Percentiles rank a stretch among this genome's conserved stretches.
phyloP scores from a whole-genome alignment of 2,329 filamentous ascomycete species.

The Dactylella cylindrospora region DNA sequence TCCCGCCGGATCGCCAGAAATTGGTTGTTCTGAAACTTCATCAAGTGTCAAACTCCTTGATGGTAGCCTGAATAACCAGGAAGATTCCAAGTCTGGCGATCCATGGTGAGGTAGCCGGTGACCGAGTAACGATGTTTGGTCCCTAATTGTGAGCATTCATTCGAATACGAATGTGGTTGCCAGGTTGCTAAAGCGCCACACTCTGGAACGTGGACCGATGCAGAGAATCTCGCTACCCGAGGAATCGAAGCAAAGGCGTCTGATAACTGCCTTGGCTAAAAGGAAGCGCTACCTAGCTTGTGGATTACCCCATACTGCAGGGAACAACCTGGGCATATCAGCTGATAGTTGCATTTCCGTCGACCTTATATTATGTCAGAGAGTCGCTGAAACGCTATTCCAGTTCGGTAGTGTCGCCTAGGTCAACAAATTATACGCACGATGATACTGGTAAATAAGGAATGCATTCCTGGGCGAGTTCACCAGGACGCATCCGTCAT shows the following conservation, averaged over 20 bases:
- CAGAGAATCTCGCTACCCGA: conserved; percentile 43
- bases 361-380: conserved; percentile 12
- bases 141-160: conserved; percentile 38
- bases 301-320: conserved; percentile 26
- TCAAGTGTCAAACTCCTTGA: conserved; percentile 32
- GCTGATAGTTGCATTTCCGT: conserved; percentile 44
- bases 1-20: conserved; percentile 37
- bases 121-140: conserved; percentile 28
- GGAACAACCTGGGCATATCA: conserved; percentile 33
- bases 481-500: conserved; percentile 44
- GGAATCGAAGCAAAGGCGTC: conserved; percentile 38
- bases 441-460: conserved; percentile 19
- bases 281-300: conserved; percentile 44
- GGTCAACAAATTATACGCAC: conserved; percentile 30
- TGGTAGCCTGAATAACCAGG: conserved; percentile 37
- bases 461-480: conserved; percentile 41
- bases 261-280: conserved; percentile 31
- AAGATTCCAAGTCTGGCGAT: conserved; percentile 38
- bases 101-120: conserved; percentile 22
- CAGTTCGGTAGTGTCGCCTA: conserved; percentile 33
- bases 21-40: conserved; percentile 41
- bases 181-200: conserved; percentile 43
- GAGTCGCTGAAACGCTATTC: conserved; percentile 37
- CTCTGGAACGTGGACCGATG: conserved; percentile 44
- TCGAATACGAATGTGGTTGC: conserved; percentile 31